Base-by-base conservation (phyloP, 2,329 filamentous ascomycete species). In the Pestalotiopsis sp. region DNA sequence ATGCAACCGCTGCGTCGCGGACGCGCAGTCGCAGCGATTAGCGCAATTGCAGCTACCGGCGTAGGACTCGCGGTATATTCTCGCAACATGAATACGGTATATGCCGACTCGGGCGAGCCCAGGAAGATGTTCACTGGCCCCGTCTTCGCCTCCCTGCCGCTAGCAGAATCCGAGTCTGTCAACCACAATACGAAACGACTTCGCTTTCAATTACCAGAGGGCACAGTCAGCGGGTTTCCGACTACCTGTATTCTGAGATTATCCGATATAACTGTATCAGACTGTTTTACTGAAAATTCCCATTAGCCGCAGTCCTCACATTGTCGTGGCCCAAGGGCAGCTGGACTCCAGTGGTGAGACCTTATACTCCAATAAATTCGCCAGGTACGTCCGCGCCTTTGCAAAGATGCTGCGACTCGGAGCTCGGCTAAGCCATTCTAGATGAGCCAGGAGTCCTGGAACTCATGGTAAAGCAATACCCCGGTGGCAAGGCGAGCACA, bases 391-490 rank as follows among this genome's bases (percentile, higher is more conserved):
- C 5, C 1, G 30, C 30, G 6, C 17, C n/a, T 39, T 11, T 61
- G 57, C 78, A 69, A 39, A 14, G 44, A 38, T 13, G 40, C 57
- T 39, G 57, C 56, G 13, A 48, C 35, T n/a, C 3, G 14, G 17
- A 26, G 3, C 13, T 20, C 64, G 59, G 60, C 68, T 62, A 44
- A 55, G 5, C 22, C n/a, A 40, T 22, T 4, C 14, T 75, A 85
- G 86, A 88, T 48, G 81, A 88, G 48, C 81, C 82, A 2, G 90
- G 90, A 5, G 81, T 81, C 67, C 72, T 93, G 6, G 89, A 92
- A 10, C 80, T 93, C 20, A 79, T 92, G 59, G 84, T 93, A 14
- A 93, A 93, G 78, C 82, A 85, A 67, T 93, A 93, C 73, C 89
- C 90, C 2, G 79, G 85, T 64, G 91, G 91, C 69, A 88, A 87